phyloP scores from a whole-genome alignment of 495 filamentous ascomycete species.

The Aspergillus olivimuriae region DNA sequence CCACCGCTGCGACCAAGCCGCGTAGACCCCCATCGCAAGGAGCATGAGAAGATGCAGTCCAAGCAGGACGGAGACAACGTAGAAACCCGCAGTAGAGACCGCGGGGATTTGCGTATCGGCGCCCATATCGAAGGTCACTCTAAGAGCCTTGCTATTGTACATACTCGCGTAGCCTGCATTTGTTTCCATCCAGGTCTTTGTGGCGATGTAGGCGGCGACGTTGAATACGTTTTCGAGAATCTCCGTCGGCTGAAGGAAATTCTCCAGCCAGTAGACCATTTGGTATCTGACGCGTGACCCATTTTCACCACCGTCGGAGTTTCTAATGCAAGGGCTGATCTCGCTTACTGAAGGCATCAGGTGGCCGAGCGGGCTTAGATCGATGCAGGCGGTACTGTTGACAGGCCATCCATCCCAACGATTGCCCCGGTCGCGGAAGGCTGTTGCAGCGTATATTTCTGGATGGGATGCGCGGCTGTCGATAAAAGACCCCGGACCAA shows the following conservation, averaged over 20 bases:
- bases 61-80: constrained; percentile 18
- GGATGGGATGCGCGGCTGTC: background rate
- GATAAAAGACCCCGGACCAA: constrained; percentile 19
- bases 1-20: constrained; percentile 14
- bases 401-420: background rate
- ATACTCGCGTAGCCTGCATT: background rate
- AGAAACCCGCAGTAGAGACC: constrained; percentile 12
- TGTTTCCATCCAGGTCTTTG: background rate
- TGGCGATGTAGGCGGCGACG: background rate
- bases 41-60: constrained; percentile 12
- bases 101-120: constrained; percentile 13
- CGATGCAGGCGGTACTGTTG: background rate
- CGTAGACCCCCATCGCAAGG: constrained; percentile 17
- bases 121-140: constrained; percentile 14
- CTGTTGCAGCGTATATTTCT: background rate
- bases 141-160: background rate
- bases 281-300: background rate
- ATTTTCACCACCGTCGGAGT: background rate
- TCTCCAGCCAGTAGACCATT: background rate
- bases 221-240: background rate
- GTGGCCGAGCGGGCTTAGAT: background rate
- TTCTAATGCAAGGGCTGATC: background rate
- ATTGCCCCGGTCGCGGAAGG: background rate
- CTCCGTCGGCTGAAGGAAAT: background rate
- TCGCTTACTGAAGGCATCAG: background rate